These are phyloP conservation scores for Plasmodium relictum DNA, from an alignment of 169 alveolate genomes.

Conservation along the genomic window DNA sequence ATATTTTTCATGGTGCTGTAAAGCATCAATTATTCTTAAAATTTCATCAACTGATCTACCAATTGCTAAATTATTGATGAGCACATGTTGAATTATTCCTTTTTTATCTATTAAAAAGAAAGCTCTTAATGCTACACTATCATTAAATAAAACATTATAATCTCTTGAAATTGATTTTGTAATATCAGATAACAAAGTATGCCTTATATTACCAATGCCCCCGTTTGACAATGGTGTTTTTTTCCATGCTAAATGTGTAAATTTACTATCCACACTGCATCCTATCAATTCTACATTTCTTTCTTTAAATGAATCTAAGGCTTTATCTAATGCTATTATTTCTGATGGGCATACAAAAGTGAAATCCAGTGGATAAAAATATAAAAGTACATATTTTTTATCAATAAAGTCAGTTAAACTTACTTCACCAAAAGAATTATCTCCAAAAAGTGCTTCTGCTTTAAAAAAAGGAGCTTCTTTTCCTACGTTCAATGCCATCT, in stretches of 20 bases:
- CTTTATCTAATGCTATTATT: slow-evolving; percentile 95
- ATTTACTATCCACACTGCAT: slow-evolving; percentile 97
- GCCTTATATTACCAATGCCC: slow-evolving; percentile 97
- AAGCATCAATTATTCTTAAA: slow-evolving; percentile 96
- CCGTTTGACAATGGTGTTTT: slow-evolving; percentile 96
- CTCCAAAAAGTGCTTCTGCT: slow-evolving; percentile 96
- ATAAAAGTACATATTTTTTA: slow-evolving; percentile 95
- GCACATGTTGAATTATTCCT: slow-evolving; percentile 96
- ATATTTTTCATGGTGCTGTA: slow-evolving; percentile 95
- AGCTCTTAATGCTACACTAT: slow-evolving; percentile 97
- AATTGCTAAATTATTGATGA: slow-evolving; percentile 98
- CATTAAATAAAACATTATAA: slow-evolving; percentile 95
- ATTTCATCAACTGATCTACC: slow-evolving; percentile 98
- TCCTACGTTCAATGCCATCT: slow-evolving; percentile 83
- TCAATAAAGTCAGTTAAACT: slow-evolving; percentile 94
- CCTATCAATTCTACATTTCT: slow-evolving; percentile 94
- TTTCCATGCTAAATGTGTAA: slow-evolving; percentile 97
- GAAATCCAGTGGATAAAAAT: slow-evolving; percentile 99
- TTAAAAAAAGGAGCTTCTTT: slow-evolving; percentile 97
- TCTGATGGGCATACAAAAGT: slow-evolving; percentile 99
- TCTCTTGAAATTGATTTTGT: slow-evolving; percentile 92
- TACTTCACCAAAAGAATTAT: slow-evolving; percentile 93
- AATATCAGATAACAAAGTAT: slow-evolving; percentile 96
- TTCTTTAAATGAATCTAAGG: slow-evolving; percentile 94
- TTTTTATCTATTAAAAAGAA: slow-evolving; percentile 97